A percentile compares a stretch with the other conserved stretches of the same genome.
Evolutionary conservation across 768 basidiomycete species (phyloP).

Genomic region (Rhizopogon sp.): DNA sequence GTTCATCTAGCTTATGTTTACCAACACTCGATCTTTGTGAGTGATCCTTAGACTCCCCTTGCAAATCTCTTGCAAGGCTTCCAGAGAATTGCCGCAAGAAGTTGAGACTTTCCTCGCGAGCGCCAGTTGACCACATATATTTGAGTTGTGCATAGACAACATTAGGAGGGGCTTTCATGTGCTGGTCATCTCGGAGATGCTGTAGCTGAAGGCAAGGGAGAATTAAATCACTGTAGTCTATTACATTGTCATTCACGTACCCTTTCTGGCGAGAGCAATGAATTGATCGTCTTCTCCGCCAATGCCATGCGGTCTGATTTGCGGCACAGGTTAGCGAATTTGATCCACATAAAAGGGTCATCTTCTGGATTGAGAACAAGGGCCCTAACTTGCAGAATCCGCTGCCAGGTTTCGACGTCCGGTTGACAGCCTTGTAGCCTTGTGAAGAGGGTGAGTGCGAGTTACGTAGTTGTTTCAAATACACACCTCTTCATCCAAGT

Average conservation of each 20-base stretch:
- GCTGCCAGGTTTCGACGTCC: constrained; percentile 99
- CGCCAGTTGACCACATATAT: constrained; percentile 89
- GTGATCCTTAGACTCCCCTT: constrained; percentile 49
- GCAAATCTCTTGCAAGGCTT: constrained; percentile 72
- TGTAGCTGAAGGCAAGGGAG: constrained; percentile 27
- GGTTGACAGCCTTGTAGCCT: constrained; percentile 95
- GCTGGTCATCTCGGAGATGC: constrained; percentile 45
- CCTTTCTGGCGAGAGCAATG: constrained; percentile 72
- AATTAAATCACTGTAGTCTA: neutral
- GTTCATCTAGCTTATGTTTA: constrained; percentile 59
- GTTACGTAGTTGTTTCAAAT: neutral
- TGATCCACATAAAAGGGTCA: constrained; percentile 97
- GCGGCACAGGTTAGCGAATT: constrained; percentile 96
- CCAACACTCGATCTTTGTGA: constrained; percentile 47
- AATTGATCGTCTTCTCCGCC: constrained; percentile 96
- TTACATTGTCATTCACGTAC: constrained; percentile 28
- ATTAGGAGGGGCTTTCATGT: constrained; percentile 80
- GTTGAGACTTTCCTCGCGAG: constrained; percentile 69
- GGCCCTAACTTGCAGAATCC: constrained; percentile 92
- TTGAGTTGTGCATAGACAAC: constrained; percentile 97
- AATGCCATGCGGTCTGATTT: constrained; percentile 92
- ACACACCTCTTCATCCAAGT: constrained; percentile 95
- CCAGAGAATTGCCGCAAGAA: constrained; percentile 80
- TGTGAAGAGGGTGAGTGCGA: constrained; percentile 1
- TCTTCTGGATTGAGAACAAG: constrained; percentile 91